These are phyloP conservation scores for Mycena sanguinolenta DNA, from an alignment of 768 basidiomycete genomes.

Conservation along the genomic window DNA sequence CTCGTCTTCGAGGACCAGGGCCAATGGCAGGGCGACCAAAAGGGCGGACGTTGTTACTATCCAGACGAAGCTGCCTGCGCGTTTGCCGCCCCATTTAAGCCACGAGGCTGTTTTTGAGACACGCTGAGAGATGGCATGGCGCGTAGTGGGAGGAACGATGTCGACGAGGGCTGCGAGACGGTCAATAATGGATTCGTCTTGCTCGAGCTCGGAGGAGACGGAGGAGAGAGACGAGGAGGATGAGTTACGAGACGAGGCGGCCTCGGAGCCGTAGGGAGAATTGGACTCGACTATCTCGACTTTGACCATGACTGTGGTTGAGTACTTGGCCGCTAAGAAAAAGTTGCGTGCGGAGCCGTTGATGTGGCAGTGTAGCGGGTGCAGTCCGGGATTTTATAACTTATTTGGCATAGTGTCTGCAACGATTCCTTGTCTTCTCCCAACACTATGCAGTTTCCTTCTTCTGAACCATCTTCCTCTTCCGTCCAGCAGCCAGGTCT, in stretches of 20 bases:
- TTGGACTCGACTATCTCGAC: constrained; percentile 91
- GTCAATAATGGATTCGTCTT: constrained; percentile 89
- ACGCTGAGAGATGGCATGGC: constrained; percentile 77
- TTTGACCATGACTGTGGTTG: constrained; percentile 81
- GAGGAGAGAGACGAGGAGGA: constrained; percentile 85
- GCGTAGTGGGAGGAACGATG: constrained; percentile 93
- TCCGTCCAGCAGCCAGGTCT: constrained; percentile 28
- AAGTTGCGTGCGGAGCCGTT: neutral
- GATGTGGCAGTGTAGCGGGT: neutral
- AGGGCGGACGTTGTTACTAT: constrained; percentile 94
- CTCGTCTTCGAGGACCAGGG: constrained; percentile 95
- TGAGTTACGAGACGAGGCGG: constrained; percentile 74
- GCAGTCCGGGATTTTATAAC: too few species aligned
- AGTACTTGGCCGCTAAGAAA: constrained; percentile 2
- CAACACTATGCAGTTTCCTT: constrained; percentile 31
- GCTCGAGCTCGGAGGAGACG: constrained; percentile 76
- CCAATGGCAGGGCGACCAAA: constrained; percentile 93
- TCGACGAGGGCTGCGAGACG: constrained; percentile 93
- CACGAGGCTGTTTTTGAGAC: constrained; percentile 72
- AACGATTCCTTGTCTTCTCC: constrained; percentile 32
- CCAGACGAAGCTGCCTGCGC: constrained; percentile 94
- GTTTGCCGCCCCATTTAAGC: constrained; percentile 75
- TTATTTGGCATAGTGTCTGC: neutral
- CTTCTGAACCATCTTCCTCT: constrained; percentile 36
- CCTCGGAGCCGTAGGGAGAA: constrained; percentile 82